These are phyloP conservation scores for Stentor coeruleus DNA, from an alignment of 73 alveolate species.

Conservation along the genomic window DNA sequence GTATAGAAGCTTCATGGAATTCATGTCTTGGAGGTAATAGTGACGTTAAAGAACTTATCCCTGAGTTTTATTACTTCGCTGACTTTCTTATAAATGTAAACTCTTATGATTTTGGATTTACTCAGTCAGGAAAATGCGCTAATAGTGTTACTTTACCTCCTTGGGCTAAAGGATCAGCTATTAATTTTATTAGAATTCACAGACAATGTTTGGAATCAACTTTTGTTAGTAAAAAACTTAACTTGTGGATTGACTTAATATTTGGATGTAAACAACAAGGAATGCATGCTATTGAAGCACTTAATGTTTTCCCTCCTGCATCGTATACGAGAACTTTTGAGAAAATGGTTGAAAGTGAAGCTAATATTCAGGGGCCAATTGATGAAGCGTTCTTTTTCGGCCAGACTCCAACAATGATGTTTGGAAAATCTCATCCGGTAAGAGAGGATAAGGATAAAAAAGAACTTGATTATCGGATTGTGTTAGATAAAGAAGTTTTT, in stretches of 20 bases:
- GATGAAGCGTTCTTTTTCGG: constrained; percentile 96
- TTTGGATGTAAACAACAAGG: constrained; percentile 83
- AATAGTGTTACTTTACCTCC: constrained; percentile 73
- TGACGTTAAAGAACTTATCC: constrained; percentile 96
- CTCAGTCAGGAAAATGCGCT: constrained; percentile 58
- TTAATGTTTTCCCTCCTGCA: constrained; percentile 55
- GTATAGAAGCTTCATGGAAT: constrained; percentile 68
- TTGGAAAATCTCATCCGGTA: constrained; percentile 84
- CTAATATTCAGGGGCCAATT: constrained; percentile 51
- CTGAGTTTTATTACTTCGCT: constrained; percentile 93
- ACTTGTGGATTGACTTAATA: constrained; percentile 82
- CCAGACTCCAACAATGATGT: constrained; percentile 88
- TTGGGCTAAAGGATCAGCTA: constrained; percentile 87
- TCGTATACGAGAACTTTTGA: constrained; percentile 62
- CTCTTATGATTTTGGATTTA: constrained; percentile 55
- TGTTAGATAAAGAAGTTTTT: background rate
- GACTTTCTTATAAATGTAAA: constrained; percentile 56
- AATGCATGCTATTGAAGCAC: constrained; percentile 66
- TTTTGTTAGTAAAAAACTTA: constrained; percentile 66
- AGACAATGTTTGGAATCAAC: constrained; percentile 83
- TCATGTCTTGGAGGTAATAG: constrained; percentile 75
- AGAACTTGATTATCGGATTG: background rate
- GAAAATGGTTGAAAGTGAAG: constrained; percentile 57
- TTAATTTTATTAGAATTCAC: constrained; percentile 79
- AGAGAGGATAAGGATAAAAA: constrained; percentile 31